phyloP scores from a whole-genome alignment of 2,329 filamentous ascomycete genomes.

The Clonostachys byssicola region DNA sequence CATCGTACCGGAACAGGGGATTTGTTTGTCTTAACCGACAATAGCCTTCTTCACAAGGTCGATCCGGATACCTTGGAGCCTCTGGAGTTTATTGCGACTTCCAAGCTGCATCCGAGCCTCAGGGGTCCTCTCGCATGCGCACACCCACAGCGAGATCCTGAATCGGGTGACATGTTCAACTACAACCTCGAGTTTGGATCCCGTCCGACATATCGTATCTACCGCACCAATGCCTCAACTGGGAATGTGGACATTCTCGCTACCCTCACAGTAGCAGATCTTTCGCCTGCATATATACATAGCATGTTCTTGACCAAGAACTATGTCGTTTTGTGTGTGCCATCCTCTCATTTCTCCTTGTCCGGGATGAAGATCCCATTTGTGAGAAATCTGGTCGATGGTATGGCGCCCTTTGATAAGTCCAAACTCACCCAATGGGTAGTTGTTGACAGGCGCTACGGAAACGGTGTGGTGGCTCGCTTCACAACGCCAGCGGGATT shows the following conservation, averaged over 20 bases:
- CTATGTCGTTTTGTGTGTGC: conserved; percentile 71
- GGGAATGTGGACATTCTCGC: conserved; percentile 69
- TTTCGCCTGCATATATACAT: conserved; percentile 71
- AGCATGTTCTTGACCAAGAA: conserved; percentile 71
- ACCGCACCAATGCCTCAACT: conserved; percentile 56
- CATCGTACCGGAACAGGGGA: conserved; percentile 23
- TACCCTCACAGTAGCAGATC: conserved; percentile 46
- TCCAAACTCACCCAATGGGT: conserved; percentile 62
- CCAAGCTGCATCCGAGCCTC: conserved; percentile 61
- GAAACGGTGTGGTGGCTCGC: conserved; percentile 61
- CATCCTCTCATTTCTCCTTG: conserved; percentile 55
- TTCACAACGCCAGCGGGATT: conserved; percentile 69
- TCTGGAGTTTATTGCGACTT: conserved; percentile 57
- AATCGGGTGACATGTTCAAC: conserved; percentile 74
- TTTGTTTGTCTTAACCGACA: conserved; percentile 55
- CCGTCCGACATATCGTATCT: conserved; percentile 62
- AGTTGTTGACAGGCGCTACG: conserved; percentile 62
- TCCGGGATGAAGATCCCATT: conserved; percentile 58
- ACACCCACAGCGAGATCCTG: conserved; percentile 68
- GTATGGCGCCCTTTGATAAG: conserved; percentile 59
- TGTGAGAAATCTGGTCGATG: conserved; percentile 63
- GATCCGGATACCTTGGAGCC: conserved; percentile 71
- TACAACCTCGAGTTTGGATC: conserved; percentile 69
- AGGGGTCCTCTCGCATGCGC: conserved; percentile 64
- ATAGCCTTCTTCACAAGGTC: conserved; percentile 51